These are phyloP conservation scores for Oropetium thomaeum DNA, from an alignment of 176 grass and related monocot genomes.

Conservation along the genomic window DNA sequence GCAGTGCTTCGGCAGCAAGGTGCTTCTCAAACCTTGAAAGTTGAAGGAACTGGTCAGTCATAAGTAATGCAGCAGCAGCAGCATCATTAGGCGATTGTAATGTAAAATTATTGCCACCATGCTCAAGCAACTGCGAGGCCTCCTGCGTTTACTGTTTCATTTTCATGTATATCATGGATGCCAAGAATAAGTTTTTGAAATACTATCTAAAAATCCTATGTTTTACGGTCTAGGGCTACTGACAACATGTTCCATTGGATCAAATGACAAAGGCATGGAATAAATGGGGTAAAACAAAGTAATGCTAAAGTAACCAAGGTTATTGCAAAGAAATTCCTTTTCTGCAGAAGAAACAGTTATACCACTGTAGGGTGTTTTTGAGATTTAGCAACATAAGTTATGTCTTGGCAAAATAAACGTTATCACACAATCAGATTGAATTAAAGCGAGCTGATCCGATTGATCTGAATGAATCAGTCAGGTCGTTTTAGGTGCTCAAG, in stretches of 20 bases:
- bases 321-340: conserved; percentile 1
- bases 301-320: background rate
- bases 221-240: conserved; percentile 1
- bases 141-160: background rate
- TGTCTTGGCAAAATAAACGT: background rate
- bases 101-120: background rate
- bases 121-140: background rate
- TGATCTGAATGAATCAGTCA: background rate
- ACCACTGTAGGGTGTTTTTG: background rate
- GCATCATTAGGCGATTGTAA: background rate
- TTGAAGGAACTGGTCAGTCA: conserved; percentile 2
- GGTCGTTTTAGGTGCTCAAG: background rate
- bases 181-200: background rate
- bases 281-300: background rate
- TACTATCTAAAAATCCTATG: conserved; percentile 4
- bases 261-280: conserved; percentile 19
- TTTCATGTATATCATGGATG: background rate
- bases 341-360: background rate
- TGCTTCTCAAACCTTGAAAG: conserved; percentile 73
- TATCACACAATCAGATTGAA: background rate
- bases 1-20: conserved; percentile 83
- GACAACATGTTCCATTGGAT: conserved; percentile 5
- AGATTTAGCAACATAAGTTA: background rate
- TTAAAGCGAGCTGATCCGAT: background rate
- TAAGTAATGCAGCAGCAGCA: conserved; percentile 4